Evolutionary conservation across 2,329 filamentous ascomycete genomes (phyloP).

Genomic region (Ophiostoma piceae): DNA sequence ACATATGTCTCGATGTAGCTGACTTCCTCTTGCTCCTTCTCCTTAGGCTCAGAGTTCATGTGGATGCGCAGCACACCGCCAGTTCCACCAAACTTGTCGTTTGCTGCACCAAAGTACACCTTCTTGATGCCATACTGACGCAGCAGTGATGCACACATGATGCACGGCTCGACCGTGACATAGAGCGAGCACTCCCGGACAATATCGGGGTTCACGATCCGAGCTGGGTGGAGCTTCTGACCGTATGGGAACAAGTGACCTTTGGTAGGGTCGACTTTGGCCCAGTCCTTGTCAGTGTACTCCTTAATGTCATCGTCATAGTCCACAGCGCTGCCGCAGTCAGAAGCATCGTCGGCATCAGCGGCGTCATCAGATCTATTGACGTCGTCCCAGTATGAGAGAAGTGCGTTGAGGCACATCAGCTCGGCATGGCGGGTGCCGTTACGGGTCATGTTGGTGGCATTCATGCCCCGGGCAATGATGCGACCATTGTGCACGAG

Average conservation of each 20-base stretch:
- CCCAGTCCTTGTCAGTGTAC: slow-evolving; percentile 42
- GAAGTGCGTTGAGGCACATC: slow-evolving; percentile 64
- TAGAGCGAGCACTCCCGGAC: slow-evolving; percentile 74
- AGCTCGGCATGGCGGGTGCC: slow-evolving; percentile 95
- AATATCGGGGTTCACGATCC: slow-evolving; percentile 60
- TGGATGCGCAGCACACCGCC: slow-evolving; percentile 90
- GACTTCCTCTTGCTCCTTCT: slow-evolving; percentile 31
- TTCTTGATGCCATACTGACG: slow-evolving; percentile 81
- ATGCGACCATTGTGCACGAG: slow-evolving; percentile 74
- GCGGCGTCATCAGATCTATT: slow-evolving; percentile 30
- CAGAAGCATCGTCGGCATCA: slow-evolving; percentile 40
- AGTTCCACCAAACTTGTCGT: slow-evolving; percentile 95
- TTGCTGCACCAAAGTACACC: slow-evolving; percentile 92
- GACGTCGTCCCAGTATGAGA: slow-evolving; percentile 40
- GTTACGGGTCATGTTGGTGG: slow-evolving; percentile 84
- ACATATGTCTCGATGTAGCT: slow-evolving; percentile 29
- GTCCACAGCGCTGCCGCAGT: slow-evolving; percentile 32
- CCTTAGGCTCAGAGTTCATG: slow-evolving; percentile 46
- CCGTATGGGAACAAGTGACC: slow-evolving; percentile 58
- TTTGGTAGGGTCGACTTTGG: slow-evolving; percentile 49
- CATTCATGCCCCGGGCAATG: slow-evolving; percentile 91
- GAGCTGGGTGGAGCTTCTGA: slow-evolving; percentile 51
- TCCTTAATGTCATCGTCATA: slow-evolving; percentile 29
- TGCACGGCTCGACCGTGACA: slow-evolving; percentile 95
- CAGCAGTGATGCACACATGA: slow-evolving; percentile 95